Percentiles rank a stretch among this genome's conserved stretches.
These are phyloP conservation scores for Penicillium sp. DNA, from an alignment of 2,329 filamentous ascomycete species.

Conservation along the genomic window DNA sequence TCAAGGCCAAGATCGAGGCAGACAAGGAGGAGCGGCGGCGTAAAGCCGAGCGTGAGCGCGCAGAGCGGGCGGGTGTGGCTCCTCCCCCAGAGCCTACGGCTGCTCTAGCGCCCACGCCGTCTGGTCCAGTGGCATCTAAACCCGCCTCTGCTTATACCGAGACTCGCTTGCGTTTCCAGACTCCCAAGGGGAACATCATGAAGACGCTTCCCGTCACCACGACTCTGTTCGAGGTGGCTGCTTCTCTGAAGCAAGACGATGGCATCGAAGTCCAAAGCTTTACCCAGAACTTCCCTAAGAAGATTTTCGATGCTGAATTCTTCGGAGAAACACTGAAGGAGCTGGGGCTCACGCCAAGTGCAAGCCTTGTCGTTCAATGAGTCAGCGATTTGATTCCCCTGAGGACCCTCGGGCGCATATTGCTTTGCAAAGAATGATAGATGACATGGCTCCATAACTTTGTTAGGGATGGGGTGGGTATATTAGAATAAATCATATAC, in stretches of 20 bases:
- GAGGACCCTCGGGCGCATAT: slow-evolving; percentile 2
- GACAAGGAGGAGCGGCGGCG: slow-evolving; percentile 86
- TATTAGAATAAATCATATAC: not conserved
- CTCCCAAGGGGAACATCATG: slow-evolving; percentile 68
- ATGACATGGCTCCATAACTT: slow-evolving; percentile 7
- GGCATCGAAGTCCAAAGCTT: slow-evolving; percentile 72
- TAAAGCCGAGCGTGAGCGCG: slow-evolving; percentile 82
- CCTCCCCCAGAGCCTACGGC: slow-evolving; percentile 49
- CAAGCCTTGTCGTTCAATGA: slow-evolving; percentile 72
- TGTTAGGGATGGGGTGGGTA: too few relatives aligned
- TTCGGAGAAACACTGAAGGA: slow-evolving; percentile 92
- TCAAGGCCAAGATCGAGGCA: slow-evolving; percentile 89
- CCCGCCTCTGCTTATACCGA: slow-evolving; percentile 72
- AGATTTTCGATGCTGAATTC: slow-evolving; percentile 71
- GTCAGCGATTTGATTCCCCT: slow-evolving; percentile 1
- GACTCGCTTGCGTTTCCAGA: slow-evolving; percentile 78
- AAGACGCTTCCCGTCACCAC: slow-evolving; percentile 88
- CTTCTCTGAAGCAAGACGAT: slow-evolving; percentile 68
- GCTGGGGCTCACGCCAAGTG: slow-evolving; percentile 82
- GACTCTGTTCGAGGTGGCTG: slow-evolving; percentile 87
- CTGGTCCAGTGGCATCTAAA: slow-evolving; percentile 55
- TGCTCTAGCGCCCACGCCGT: slow-evolving; percentile 43
- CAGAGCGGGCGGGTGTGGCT: slow-evolving; percentile 72
- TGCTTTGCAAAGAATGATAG: slow-evolving; percentile 11
- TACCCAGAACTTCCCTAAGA: slow-evolving; percentile 80